Conservation (phyloP, 2,329 filamentous ascomycete species). For the Trichoderma lentiforme region DNA sequence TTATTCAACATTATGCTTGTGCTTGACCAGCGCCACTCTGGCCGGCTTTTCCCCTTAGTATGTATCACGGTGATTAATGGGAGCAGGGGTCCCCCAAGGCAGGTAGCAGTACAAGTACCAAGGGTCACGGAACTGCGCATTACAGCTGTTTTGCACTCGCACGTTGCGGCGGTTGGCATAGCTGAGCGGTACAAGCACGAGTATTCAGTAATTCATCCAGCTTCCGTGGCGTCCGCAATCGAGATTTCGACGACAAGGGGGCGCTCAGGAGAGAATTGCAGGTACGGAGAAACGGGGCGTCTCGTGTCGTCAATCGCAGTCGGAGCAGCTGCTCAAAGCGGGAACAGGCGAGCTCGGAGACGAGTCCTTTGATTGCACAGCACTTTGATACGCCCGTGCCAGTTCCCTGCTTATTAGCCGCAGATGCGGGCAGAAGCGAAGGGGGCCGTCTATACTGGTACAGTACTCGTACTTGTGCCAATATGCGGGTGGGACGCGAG, state of each 20-base stretch:
- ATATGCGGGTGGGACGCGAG: slow-evolving; percentile 13
- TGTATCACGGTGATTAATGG: slow-evolving; percentile 9
- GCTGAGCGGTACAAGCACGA: neutral
- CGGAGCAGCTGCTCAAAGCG: slow-evolving; percentile 16
- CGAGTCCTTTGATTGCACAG: slow-evolving; percentile 13
- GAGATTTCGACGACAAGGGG: slow-evolving; percentile 10
- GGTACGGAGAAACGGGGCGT: slow-evolving; percentile 14
- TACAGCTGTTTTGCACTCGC: neutral
- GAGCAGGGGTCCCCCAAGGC: neutral
- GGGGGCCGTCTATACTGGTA: neutral
- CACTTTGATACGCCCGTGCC: slow-evolving; percentile 12
- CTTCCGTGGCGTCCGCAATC: slow-evolving; percentile 3
- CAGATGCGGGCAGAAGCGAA: slow-evolving; percentile 17
- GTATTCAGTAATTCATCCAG: neutral
- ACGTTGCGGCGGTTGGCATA: neutral
- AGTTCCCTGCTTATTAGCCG: slow-evolving; percentile 16
- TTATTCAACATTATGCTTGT: slow-evolving; percentile 2
- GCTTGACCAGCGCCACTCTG: neutral
- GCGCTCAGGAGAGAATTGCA: slow-evolving; percentile 5
- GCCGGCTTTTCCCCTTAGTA: neutral
- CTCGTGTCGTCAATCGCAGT: slow-evolving; percentile 15
- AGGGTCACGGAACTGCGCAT: neutral
- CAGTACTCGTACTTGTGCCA: neutral
- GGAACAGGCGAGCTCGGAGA: slow-evolving; percentile 11
- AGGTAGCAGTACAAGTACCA: neutral